Conservation (phyloP, 2,329 filamentous ascomycete genomes). For the Colletotrichum plurivorum region DNA sequence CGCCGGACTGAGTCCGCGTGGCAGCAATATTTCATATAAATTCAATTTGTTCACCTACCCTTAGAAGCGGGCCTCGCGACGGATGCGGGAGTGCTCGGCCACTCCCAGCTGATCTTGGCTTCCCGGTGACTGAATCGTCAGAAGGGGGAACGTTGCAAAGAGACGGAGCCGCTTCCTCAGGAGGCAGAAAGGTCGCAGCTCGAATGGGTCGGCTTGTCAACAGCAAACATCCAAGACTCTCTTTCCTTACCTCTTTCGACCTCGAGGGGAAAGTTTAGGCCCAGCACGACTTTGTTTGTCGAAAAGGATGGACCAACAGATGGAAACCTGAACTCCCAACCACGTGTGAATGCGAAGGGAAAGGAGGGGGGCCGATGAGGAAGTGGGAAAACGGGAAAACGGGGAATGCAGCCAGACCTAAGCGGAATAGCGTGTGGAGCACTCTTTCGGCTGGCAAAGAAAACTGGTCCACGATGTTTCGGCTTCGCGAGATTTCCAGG, state of each 20-base stretch:
- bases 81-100: slow-evolving; percentile 21
- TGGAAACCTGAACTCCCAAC: not conserved
- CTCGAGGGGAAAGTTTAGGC: not conserved
- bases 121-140: slow-evolving; percentile 22
- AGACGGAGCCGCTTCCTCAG: not conserved
- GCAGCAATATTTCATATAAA: slow-evolving; percentile 8
- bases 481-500: slow-evolving; percentile 34
- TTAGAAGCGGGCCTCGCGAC: slow-evolving; percentile 22
- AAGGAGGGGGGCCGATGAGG: too few relatives aligned
- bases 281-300: too few relatives aligned
- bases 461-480: slow-evolving; percentile 19
- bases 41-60: slow-evolving; percentile 4
- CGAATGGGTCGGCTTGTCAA: slow-evolving; percentile 15
- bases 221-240: slow-evolving; percentile 9
- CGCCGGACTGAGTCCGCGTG: slow-evolving; percentile 5
- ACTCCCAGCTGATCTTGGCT: slow-evolving; percentile 18
- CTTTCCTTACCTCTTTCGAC: not conserved
- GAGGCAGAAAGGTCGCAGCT: slow-evolving; percentile 11
- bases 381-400: too few relatives aligned
- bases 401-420: not conserved
- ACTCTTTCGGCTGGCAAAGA: not conserved
- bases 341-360: slow-evolving; percentile 6
- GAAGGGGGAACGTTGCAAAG: slow-evolving; percentile 16
- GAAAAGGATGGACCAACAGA: too few relatives aligned
- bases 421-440: slow-evolving; percentile 17